A percentile compares a stretch with the other conserved stretches of the same genome.
phyloP scores from a whole-genome alignment of 257 asterid species.

The Plantago major region DNA sequence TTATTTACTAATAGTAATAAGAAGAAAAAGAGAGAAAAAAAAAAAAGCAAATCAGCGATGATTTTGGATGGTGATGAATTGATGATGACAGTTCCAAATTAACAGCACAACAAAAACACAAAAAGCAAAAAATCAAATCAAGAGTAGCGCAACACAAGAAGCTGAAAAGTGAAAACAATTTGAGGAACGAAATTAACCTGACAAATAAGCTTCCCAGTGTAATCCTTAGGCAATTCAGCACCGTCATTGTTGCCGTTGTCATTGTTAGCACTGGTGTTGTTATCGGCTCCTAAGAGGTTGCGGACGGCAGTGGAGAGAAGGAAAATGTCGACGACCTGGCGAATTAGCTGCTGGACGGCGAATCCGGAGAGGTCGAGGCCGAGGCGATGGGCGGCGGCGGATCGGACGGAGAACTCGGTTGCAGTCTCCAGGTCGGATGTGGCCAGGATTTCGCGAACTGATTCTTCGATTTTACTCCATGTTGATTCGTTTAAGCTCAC shows the following conservation, averaged over 20 bases:
- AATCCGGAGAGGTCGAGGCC: conserved; percentile 37
- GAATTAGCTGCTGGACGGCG: conserved; percentile 33
- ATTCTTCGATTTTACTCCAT: conserved; percentile 6
- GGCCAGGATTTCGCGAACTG: conserved; percentile 1
- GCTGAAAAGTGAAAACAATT: background rate
- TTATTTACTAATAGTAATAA: too few relatives aligned
- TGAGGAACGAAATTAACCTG: conserved; percentile 27
- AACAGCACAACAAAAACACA: too few relatives aligned
- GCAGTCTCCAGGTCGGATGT: conserved; percentile 46
- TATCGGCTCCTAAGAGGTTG: conserved; percentile 11
- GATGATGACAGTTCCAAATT: too few relatives aligned
- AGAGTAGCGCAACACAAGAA: too few relatives aligned
- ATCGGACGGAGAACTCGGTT: conserved; percentile 51
- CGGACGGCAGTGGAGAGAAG: conserved; percentile 38
- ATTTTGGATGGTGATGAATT: too few relatives aligned
- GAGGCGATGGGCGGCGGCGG: conserved; percentile 40
- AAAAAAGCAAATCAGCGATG: too few relatives aligned
- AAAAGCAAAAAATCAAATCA: too few relatives aligned
- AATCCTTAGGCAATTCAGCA: conserved; percentile 17
- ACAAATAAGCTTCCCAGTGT: conserved; percentile 42
- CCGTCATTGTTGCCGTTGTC: conserved; percentile 8
- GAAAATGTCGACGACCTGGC: conserved; percentile 46
- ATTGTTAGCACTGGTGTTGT: background rate
- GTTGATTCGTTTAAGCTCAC: background rate
- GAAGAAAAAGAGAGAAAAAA: too few relatives aligned